Evolutionary conservation across 805 yeast genomes (phyloP).

Genomic region (Candida krabiensis): DNA sequence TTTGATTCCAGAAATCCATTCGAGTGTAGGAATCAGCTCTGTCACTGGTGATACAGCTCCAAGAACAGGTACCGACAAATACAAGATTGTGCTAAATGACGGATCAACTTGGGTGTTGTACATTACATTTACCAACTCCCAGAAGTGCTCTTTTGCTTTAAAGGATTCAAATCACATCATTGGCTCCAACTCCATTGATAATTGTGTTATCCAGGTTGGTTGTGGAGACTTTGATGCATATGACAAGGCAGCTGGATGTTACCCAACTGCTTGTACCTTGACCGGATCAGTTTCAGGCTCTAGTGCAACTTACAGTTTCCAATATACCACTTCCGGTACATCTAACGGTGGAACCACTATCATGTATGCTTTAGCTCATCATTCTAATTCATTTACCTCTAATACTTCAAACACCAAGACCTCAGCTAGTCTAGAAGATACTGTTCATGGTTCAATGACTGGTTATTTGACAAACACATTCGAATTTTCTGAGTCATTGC

Average conservation of each 20-base stretch:
- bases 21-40: conserved; percentile 59
- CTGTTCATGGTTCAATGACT: conserved; percentile 50
- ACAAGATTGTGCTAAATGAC: conserved; percentile 50
- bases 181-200: conserved; percentile 45
- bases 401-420: conserved; percentile 31
- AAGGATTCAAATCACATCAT: conserved; percentile 34
- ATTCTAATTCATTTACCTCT: conserved; percentile 38
- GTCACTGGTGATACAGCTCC: conserved; percentile 45
- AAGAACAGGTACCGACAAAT: conserved; percentile 49
- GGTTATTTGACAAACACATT: conserved; percentile 45
- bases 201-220: conserved; percentile 59
- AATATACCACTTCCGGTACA: conserved; percentile 44
- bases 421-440: conserved; percentile 42
- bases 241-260: conserved; percentile 65
- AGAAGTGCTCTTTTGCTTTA: conserved; percentile 30
- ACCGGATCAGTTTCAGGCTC: conserved; percentile 41
- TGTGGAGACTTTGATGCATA: conserved; percentile 47
- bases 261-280: conserved; percentile 48
- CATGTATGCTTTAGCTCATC: conserved; percentile 56
- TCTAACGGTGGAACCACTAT: conserved; percentile 43
- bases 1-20: conserved; percentile 50
- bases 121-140: conserved; percentile 46
- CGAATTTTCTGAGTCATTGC: conserved; percentile 43
- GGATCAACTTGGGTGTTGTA: conserved; percentile 64
- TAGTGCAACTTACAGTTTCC: conserved; percentile 41